Conservation (phyloP, 2,329 filamentous ascomycete genomes). For the Sporothrix phasma region DNA sequence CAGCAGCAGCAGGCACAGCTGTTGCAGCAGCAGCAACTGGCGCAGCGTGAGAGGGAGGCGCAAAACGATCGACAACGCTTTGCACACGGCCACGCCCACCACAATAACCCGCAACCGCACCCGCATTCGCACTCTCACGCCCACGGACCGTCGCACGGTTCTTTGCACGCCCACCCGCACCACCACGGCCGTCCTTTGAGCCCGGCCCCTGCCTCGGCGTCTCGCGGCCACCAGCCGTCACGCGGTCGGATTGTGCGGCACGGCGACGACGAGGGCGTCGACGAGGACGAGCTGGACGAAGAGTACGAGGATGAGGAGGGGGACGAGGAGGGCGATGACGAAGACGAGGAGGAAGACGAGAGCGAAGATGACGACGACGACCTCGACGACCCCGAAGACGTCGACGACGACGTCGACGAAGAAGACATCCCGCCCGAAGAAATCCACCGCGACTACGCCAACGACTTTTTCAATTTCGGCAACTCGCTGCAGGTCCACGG, state of each 20-base stretch:
- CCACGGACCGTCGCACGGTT: slow-evolving; percentile 6
- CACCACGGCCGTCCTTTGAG: neutral
- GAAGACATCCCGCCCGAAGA: slow-evolving; percentile 52
- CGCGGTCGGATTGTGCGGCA: slow-evolving; percentile 65
- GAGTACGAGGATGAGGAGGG: slow-evolving; percentile 40
- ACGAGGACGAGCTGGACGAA: slow-evolving; percentile 38
- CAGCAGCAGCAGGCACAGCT: neutral
- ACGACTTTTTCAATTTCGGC: slow-evolving; percentile 94
- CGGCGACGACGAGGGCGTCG: slow-evolving; percentile 50
- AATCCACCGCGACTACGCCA: slow-evolving; percentile 54
- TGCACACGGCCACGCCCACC: neutral
- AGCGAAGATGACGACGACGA: slow-evolving; percentile 42
- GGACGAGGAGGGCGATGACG: slow-evolving; percentile 42
- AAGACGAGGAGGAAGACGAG: slow-evolving; percentile 37
- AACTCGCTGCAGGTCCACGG: slow-evolving; percentile 94
- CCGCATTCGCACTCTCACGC: neutral
- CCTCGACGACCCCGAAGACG: slow-evolving; percentile 40
- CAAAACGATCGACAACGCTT: neutral
- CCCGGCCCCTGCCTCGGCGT: neutral
- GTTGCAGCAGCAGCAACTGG: neutral
- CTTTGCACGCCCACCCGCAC: neutral
- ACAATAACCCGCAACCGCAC: neutral
- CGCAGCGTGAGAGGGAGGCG: neutral
- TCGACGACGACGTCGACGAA: slow-evolving; percentile 56
- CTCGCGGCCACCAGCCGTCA: slow-evolving; percentile 54